Base-by-base conservation (phyloP, 805 yeast genomes). In the Lachancea sp. region DNA sequence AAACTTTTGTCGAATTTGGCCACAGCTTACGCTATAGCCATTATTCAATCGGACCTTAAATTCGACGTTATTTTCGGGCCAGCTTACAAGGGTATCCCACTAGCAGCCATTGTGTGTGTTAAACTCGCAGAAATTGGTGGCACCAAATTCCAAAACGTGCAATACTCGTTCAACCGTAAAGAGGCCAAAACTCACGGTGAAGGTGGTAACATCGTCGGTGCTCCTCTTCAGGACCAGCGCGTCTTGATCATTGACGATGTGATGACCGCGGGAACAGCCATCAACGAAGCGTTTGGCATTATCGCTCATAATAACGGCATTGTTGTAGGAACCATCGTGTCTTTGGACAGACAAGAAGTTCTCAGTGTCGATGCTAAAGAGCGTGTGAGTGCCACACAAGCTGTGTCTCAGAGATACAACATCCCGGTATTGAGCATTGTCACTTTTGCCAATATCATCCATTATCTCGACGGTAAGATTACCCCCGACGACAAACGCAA, bases 191-290 rank as follows among this genome's bases (percentile, higher is more conserved):
- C 90, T 62, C 99, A 91, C 62, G 99, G 99, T 46, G 99, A 91
- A 70, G 99, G 98, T 54, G 99, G 99, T 12, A 77, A 78, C 46
- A 85, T 91, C 56, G 98, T 93, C 35, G 99, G 99, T 31, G 79
- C 85, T 38, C 66, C 78, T 5, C 75, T 91, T 56, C 74, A 75
- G 49, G 85, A 77, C 40, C 84, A 90, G 65, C 75, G 75, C 49
- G 78, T 91, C 19, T 70, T 93, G 57, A 86, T 93, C 57, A 88
- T 91, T 50, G 99, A 93, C 66, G 99, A 91, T 59, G 97, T 93
- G 36, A 90, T 91, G 82, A 91, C 98, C 49, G 98, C 98, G 1
- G 99, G 99, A 34, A 93, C 98, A 48, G 98, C 99, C 41, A 89
- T 90, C 63, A 85, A 85, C 57, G 98, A 93, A 69, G 97, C 98